Evolutionary conservation across 176 grass and related monocot species (phyloP), one percentile per base, ranked within the genome.

Genomic region (Tillandsia fasciculata): DNA sequence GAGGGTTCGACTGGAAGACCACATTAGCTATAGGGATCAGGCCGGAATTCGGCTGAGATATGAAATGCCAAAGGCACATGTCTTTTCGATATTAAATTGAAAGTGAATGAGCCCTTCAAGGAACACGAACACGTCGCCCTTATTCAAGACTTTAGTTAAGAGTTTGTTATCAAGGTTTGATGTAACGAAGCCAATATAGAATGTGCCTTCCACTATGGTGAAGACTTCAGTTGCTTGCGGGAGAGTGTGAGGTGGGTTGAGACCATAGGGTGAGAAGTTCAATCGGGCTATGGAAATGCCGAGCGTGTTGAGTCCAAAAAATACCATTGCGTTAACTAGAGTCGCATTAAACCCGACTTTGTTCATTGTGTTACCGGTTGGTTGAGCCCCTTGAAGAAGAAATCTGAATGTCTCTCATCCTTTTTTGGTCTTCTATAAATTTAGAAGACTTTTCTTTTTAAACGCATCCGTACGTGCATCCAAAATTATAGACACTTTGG

Each of bases 41-140:
- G 10, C 82, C 82, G 3, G 76, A 76, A 28, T 69, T 70, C 83
- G 80, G 24, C 72, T 80, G 8, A 85, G 68, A 15, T 58, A 50
- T 1, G 83, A 64, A 2, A 72, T 13, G 1, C 72, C 83, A 47
- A 76, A 72, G 2, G 72, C 61, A 26, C 51, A 67, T 2, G 2
- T 64, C 17, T 48, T 33, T 20, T 52, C 77, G 1, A 11, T 1
- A 13, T 85, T 85, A 24, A 28, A 72, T 17, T 85, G 67, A 63
- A 80, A 85, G 48, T 85, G 83, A 12, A 80, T 64, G 3, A 73
- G 61, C 11, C 83, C 83, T 47, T 77, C 17, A 0, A 77, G 83
- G 52, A 85, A 85, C 10, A 77, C 83, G 0, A 80, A 80, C 42
- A 72, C 83, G 12, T 80, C 83, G 6, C 83, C 83, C 68, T 72